phyloP scores from a whole-genome alignment of 2,329 filamentous ascomycete genomes.

The Gliomastix tumulicola region DNA sequence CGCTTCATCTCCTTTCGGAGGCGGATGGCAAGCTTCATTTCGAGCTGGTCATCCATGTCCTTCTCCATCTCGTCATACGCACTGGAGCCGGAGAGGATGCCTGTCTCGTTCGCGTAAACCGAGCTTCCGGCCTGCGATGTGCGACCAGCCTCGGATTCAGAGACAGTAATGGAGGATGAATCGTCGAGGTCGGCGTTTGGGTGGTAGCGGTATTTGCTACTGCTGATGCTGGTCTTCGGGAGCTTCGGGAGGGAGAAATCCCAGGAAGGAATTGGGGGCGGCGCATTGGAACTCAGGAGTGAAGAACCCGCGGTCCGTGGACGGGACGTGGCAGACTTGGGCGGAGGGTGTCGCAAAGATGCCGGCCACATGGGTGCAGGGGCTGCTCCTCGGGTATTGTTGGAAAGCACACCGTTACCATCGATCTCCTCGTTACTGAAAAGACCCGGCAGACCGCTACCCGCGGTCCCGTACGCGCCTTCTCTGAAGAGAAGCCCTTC shows the following conservation, averaged over 20 bases:
- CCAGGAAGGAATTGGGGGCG: not conserved
- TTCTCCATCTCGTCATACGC: slow-evolving; percentile 2
- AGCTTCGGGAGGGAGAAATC: too few relatives aligned
- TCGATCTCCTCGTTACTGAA: too few relatives aligned
- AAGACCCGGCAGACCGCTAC: slow-evolving; percentile 17
- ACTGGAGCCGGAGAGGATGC: too few relatives aligned
- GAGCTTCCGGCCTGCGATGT: not conserved
- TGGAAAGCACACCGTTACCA: too few relatives aligned
- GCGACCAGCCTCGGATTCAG: slow-evolving; percentile 2
- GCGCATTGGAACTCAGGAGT: too few relatives aligned
- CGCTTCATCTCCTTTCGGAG: slow-evolving; percentile 4
- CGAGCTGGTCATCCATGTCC: slow-evolving; percentile 3
- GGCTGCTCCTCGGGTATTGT: too few relatives aligned
- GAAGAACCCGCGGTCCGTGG: too few relatives aligned
- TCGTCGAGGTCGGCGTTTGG: slow-evolving; percentile 2
- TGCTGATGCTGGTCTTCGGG: too few relatives aligned
- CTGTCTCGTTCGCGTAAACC: not conserved
- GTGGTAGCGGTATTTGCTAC: too few relatives aligned
- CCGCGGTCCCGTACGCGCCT: slow-evolving; percentile 11
- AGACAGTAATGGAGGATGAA: slow-evolving; percentile 3
- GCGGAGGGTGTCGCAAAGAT: too few relatives aligned
- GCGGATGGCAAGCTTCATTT: slow-evolving; percentile 2
- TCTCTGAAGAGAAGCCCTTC: slow-evolving; percentile 18
- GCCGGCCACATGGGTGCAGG: too few relatives aligned
- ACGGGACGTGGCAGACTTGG: too few relatives aligned